Base-by-base conservation (phyloP, 2,329 filamentous ascomycete genomes). In the Lachnellula suecica region DNA sequence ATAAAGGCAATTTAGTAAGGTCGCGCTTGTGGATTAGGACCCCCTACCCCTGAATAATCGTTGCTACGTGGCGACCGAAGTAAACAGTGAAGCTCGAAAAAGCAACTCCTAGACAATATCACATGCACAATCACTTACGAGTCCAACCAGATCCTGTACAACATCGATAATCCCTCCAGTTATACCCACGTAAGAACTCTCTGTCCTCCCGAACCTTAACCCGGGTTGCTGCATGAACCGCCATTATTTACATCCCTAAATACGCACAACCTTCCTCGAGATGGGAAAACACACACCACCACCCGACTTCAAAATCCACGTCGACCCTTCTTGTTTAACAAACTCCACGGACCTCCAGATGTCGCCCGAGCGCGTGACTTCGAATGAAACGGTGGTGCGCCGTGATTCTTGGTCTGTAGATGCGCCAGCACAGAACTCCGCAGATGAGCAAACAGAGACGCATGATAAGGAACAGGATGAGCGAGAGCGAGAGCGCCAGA, bases 291-390 rank as follows among this genome's bases (percentile, higher is more conserved):
- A 58, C 22, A 53, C 53, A 37, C 52, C 59, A 34, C 54, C 44
- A 17, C 43, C 55, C 24, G 57, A 61, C 29, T 67, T 66, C 52
- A 54, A 59, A 38, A 66, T 67, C 38, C 63, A 67, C 49, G 63
- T 67, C 25, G 65, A 67, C 47, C 47, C 52, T 13, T 66, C 63
- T 15, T 62, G 61, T 44, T 44, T 66, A 37, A 60, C 58, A 19
- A 53, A 66, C 23, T 52, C 45, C 17, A 55, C 49, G 25, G 55
- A 56, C 11, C 45, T 49, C 42, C 52, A 54, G 19, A 60, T 59
- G 59, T 54, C 62, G 31, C 35, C 54, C 4, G 59, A 64, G 37
- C 44, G 56, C 37, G 50, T 57, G 9, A 38, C 53, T n/a, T 62
- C 58, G 19, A 54, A 59, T 31, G 53, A 63, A 46, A 64, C 61